These are phyloP conservation scores for Phytophthora sp. DNA, from an alignment of 352 stramenopile species.

Conservation along the genomic window DNA sequence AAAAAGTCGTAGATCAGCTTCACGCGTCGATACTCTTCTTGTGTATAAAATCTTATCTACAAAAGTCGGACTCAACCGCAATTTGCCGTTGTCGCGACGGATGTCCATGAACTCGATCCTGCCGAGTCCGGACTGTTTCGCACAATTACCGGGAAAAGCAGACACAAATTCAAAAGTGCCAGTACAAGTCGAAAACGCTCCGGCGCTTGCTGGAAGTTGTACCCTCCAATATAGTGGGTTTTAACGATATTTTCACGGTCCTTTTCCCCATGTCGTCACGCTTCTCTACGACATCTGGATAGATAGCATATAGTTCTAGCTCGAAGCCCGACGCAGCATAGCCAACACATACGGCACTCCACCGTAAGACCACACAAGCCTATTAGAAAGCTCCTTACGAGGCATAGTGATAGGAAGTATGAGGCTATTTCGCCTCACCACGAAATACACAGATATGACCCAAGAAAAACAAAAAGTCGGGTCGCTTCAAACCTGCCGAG, in stretches of 20 bases:
- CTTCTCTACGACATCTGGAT: too few relatives aligned
- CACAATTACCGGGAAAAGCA: neutral
- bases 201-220: neutral
- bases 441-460: conserved; percentile 11
- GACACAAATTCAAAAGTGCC: conserved; percentile 8
- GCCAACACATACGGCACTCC: conserved; percentile 12
- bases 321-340: conserved; percentile 11
- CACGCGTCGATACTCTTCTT: too few relatives aligned
- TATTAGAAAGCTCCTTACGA: neutral
- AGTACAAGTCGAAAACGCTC: neutral
- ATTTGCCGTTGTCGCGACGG: neutral
- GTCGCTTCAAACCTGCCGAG: neutral
- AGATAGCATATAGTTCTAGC: conserved; percentile 3
- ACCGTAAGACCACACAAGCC: neutral
- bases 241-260: too few relatives aligned
- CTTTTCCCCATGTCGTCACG: too few relatives aligned
- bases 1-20: too few relatives aligned
- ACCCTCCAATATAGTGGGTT: neutral
- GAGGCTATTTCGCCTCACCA: conserved; percentile 7
- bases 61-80: neutral
- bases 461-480: conserved; percentile 10
- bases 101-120: neutral
- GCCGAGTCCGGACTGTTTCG: neutral
- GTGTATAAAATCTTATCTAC: neutral
- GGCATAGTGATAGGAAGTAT: neutral